Evolutionary conservation across 163 green algal genomes (phyloP), one percentile per base, ranked within the genome.

Genomic region (Trebouxia gelatinosa): DNA sequence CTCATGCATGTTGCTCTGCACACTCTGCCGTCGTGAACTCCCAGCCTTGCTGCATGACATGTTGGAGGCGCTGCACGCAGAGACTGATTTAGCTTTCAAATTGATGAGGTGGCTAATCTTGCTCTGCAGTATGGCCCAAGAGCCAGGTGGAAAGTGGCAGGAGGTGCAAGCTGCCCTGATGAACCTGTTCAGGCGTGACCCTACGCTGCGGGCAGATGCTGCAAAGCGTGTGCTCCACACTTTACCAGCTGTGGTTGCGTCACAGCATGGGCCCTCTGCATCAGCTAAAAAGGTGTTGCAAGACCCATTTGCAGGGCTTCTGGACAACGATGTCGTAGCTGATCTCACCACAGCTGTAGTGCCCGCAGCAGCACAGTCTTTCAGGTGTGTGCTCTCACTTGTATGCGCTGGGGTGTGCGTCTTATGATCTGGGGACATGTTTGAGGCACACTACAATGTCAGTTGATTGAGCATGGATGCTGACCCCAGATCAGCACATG

Each of bases 261-360:
- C 31, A 9, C 40, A 62, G 40, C 68, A 48, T n/a, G 26, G 34
- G 28, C 28, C 28, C 13, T 23, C 39, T 29, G n/a, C 61, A 2
- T 40, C 21, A 16, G 1, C 39, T 37, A 31, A 19, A 29, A 26
- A 61, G 28, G 29, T 43, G 16, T 7, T 28, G 37, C 7, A 23
- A 40, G 68, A 76, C 43, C 68, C 68, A 19, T 76, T 76, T n/a
- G 11, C 19, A 16, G 46, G 40, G 68, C 40, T 76, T 3, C 68
- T 76, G 7, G 68, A 76, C 43, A 43, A 28, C 39, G 68, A 43
- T 11, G 13, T 61, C 31, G 16, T 16, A n/a, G 68, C 39, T 5
- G 29, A 58, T 9, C 29, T 43, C 39, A 62, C 46, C 32, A 23
- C 38, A 29, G 31, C n/a, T 23, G 23, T 23, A 3, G 26, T 23